These are phyloP conservation scores for Aspergillus kassunensis DNA, from an alignment of 495 filamentous ascomycete species.

Conservation along the genomic window DNA sequence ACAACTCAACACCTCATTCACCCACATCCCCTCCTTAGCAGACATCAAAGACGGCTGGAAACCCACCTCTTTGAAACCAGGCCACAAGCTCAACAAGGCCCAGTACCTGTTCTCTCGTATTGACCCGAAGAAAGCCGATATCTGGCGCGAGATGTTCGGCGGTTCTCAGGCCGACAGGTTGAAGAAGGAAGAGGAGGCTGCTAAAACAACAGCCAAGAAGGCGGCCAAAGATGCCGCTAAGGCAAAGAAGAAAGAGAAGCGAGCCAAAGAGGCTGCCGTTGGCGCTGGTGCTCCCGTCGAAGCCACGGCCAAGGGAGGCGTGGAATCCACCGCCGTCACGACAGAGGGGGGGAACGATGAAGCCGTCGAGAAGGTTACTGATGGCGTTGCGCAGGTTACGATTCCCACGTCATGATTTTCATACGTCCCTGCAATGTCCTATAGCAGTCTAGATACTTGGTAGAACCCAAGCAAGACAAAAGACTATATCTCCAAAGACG, in stretches of 20 bases:
- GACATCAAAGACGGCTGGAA: conserved; percentile 53
- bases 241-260: conserved; percentile 25
- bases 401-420: conserved; percentile 31
- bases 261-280: conserved; percentile 25
- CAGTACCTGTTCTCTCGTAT: conserved; percentile 81
- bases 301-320: conserved; percentile 35
- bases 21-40: conserved; percentile 56
- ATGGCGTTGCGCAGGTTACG: conserved; percentile 40
- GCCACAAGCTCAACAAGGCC: conserved; percentile 79
- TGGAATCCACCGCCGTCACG: conserved; percentile 20
- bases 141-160: conserved; percentile 80
- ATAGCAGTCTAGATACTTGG: background rate
- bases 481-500: background rate
- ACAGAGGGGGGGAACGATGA: conserved; percentile 25
- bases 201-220: conserved; percentile 55
- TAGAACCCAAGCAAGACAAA: background rate
- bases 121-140: conserved; percentile 72
- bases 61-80: conserved; percentile 55
- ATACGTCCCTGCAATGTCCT: background rate
- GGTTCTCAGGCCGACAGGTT: conserved; percentile 61
- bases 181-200: conserved; percentile 61
- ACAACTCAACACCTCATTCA: conserved; percentile 64
- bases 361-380: conserved; percentile 36
- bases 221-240: conserved; percentile 19
- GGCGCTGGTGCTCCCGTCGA: conserved; percentile 31